These are phyloP conservation scores for Torulaspora maleeae DNA, from an alignment of 805 yeast species.

Conservation along the genomic window DNA sequence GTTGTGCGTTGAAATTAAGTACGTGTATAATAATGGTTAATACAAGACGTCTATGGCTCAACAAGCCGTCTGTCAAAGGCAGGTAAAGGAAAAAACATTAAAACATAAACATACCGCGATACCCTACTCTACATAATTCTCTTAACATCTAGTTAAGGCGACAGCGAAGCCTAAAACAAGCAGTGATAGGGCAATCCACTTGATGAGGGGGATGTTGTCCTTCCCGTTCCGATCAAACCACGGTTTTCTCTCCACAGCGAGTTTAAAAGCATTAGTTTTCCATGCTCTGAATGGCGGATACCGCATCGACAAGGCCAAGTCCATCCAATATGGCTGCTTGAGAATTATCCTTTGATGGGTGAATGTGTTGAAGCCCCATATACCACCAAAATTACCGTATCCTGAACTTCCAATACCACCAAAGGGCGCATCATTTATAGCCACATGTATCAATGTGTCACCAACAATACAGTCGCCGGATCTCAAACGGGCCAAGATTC, in stretches of 20 bases:
- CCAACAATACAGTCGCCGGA: slow-evolving; percentile 71
- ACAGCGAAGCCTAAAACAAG: neutral
- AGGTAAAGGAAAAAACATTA: neutral
- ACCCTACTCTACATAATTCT: neutral
- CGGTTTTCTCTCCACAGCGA: slow-evolving; percentile 33
- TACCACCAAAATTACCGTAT: slow-evolving; percentile 77
- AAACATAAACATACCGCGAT: too few species aligned
- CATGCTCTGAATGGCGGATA: slow-evolving; percentile 54
- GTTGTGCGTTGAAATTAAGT: neutral
- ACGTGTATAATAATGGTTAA: neutral
- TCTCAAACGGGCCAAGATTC: slow-evolving; percentile 50
- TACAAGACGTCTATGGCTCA: neutral
- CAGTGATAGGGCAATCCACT: neutral
- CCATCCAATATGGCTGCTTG: slow-evolving; percentile 62
- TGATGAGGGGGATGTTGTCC: slow-evolving; percentile 10
- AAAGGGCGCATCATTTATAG: slow-evolving; percentile 66
- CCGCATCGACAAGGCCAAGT: slow-evolving; percentile 51
- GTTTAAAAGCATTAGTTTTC: slow-evolving; percentile 32
- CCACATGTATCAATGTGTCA: slow-evolving; percentile 70
- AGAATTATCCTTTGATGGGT: slow-evolving; percentile 68
- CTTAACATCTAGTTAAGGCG: neutral
- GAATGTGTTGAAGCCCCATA: slow-evolving; percentile 62
- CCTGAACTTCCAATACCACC: slow-evolving; percentile 92
- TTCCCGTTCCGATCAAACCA: slow-evolving; percentile 39
- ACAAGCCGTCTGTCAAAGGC: neutral